Evolutionary conservation across 2,329 filamentous ascomycete genomes (phyloP), one percentile per base, ranked within the genome.

Genomic region (Alternaria novae-zelandiae): DNA sequence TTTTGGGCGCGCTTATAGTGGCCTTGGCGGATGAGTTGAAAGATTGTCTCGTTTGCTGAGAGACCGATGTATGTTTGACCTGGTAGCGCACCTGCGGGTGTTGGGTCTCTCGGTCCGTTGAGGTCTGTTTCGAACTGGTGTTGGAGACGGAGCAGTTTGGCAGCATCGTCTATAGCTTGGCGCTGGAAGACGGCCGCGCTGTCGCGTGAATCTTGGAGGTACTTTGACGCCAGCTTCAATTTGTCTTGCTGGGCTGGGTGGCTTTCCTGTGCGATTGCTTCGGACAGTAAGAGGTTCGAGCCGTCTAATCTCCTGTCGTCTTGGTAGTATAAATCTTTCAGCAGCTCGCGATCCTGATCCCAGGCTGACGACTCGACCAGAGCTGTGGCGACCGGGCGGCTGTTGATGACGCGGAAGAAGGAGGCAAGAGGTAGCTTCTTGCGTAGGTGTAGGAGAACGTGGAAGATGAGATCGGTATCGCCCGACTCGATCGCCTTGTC

Each of bases 321-420:
- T 81, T 98, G 96, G 78, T 99, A 99, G 82, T 96, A 99, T 4
- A 99, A 84, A 76, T 98, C 96, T 75, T 98, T 99, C 25, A 99
- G 87, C 21, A 99, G 81, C 57, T 91, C 89, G 0, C 88, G 86
- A 72, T 97, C 94, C 73, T 97, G 91, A 54, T 92, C 89, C 54
- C 87, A 85, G 0, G 96, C 95, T 0, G 90, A 91, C 2, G 93
- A 88, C 79, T 99, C 96, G 23, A 99, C 92, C 11, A 99, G 87
- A 0, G 96, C 93, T 3, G 93, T 94, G 5, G 96, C 96, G 25
- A 93, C 87, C 0, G 95, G 94, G 1, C 94, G 89, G 57, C 87
- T 88, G 79, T 94, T 97, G 81, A 98, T 93, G 50, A 91, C 90
- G 54, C 94, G 90, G 85, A 99, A 98, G 84, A 99, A 99, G 32